Evolutionary conservation across 768 basidiomycete genomes (phyloP).

Genomic region (Coprinopsis sp.): DNA sequence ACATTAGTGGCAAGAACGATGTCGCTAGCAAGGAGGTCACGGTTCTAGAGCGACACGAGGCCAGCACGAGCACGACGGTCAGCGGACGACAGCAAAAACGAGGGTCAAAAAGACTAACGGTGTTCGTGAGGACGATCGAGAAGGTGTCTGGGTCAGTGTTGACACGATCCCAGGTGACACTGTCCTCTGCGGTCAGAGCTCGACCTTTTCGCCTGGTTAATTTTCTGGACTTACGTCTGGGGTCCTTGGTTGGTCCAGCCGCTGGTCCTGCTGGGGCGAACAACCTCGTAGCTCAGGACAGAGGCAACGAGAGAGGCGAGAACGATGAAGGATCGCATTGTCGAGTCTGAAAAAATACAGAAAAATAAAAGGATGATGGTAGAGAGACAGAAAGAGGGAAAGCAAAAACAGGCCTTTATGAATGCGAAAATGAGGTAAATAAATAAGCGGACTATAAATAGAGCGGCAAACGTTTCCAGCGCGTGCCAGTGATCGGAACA

Average conservation of each 20-base stretch:
- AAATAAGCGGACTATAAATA: too few species aligned
- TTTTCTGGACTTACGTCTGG: conserved; percentile 35
- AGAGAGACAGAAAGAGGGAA: background rate
- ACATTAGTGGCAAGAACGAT: conserved; percentile 56
- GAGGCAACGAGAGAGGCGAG: conserved; percentile 49
- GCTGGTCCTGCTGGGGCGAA: conserved; percentile 37
- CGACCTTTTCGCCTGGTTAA: background rate
- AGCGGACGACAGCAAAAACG: too few species aligned
- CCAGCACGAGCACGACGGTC: too few species aligned
- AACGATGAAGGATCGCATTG: conserved; percentile 16
- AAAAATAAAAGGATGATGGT: background rate
- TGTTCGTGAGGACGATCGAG: conserved; percentile 62
- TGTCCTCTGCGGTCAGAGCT: too few species aligned
- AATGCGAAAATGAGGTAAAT: too few species aligned
- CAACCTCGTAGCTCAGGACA: conserved; percentile 61
- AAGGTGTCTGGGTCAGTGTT: conserved; percentile 65
- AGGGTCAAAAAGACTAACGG: too few species aligned
- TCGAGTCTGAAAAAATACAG: background rate
- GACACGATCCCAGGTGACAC: conserved; percentile 61
- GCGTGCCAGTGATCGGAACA: too few species aligned
- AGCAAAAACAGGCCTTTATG: conserved; percentile 1
- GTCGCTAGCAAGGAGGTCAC: conserved; percentile 24
- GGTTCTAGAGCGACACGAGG: conserved; percentile 27
- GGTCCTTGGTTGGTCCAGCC: conserved; percentile 58
- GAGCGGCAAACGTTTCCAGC: too few species aligned